phyloP scores from a whole-genome alignment of 2,329 filamentous ascomycete genomes.

The Penicillium vulpinum region DNA sequence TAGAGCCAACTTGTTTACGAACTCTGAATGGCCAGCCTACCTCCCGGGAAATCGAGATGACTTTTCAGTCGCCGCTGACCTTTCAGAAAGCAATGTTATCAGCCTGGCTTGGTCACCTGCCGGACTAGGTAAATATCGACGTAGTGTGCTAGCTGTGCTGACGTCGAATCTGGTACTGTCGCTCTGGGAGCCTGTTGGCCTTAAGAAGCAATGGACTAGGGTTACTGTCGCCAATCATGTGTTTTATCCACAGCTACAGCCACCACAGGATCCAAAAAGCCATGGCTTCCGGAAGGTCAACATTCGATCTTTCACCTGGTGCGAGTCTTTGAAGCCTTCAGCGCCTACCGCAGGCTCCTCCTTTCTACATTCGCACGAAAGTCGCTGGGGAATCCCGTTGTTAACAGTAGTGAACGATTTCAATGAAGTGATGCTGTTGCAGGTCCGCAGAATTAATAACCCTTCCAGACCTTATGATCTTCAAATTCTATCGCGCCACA shows the following conservation, averaged over 20 bases:
- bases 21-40: constrained; percentile 51
- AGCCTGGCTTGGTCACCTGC: constrained; percentile 58
- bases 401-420: constrained; percentile 42
- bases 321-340: constrained; percentile 30
- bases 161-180: constrained; percentile 59
- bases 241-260: constrained; percentile 44
- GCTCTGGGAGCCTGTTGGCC: constrained; percentile 55
- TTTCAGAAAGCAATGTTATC: constrained; percentile 54
- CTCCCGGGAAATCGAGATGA: constrained; percentile 48
- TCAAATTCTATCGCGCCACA: constrained; percentile 28
- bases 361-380: constrained; percentile 17
- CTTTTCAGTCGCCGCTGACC: constrained; percentile 61
- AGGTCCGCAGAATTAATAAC: constrained; percentile 18
- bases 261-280: constrained; percentile 20
- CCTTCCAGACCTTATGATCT: constrained; percentile 19
- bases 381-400: constrained; percentile 38
- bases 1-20: constrained; percentile 54
- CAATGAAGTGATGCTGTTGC: constrained; percentile 39
- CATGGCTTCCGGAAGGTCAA: constrained; percentile 31
- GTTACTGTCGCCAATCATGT: constrained; percentile 55
- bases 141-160: constrained; percentile 56
- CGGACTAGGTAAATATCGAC: constrained; percentile 55
- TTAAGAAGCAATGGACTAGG: constrained; percentile 52
- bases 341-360: neutral
- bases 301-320: constrained; percentile 48